Percentiles rank a stretch among this genome's conserved stretches.
phyloP scores from a whole-genome alignment of 805 yeast genomes.

The Grigorovia jiainica region DNA sequence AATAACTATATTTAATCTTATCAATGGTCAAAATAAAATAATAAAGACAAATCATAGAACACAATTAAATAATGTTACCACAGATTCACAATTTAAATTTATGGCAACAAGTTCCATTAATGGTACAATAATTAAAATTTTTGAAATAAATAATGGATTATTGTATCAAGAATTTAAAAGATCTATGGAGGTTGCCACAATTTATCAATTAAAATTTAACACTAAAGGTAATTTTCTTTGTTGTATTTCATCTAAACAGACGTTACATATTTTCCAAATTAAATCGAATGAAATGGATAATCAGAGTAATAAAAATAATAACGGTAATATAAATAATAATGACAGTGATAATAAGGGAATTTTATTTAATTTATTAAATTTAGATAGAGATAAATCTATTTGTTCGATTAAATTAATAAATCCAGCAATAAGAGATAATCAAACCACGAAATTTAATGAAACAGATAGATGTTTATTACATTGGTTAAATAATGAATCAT shows the following conservation, averaged over 20 bases:
- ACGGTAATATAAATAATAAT: neutral
- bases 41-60: neutral
- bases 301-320: constrained; percentile 40
- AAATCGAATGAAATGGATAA: constrained; percentile 26
- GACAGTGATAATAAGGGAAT: neutral
- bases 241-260: constrained; percentile 78
- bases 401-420: constrained; percentile 51
- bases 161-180: constrained; percentile 78
- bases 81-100: constrained; percentile 68
- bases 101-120: constrained; percentile 84
- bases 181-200: constrained; percentile 76
- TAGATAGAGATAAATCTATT: constrained; percentile 43
- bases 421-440: constrained; percentile 11
- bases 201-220: constrained; percentile 77
- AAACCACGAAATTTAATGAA: constrained; percentile 7
- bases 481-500: constrained; percentile 44
- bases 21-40: neutral
- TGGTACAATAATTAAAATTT: constrained; percentile 84
- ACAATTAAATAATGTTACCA: constrained; percentile 30
- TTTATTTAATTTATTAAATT: neutral
- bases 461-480: constrained; percentile 25
- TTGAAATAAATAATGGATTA: constrained; percentile 50
- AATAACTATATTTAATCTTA: neutral
- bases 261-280: constrained; percentile 71
- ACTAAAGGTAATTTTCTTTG: constrained; percentile 71